These are phyloP conservation scores for Loxodes magnus DNA, from an alignment of 73 alveolate genomes.

Conservation along the genomic window DNA sequence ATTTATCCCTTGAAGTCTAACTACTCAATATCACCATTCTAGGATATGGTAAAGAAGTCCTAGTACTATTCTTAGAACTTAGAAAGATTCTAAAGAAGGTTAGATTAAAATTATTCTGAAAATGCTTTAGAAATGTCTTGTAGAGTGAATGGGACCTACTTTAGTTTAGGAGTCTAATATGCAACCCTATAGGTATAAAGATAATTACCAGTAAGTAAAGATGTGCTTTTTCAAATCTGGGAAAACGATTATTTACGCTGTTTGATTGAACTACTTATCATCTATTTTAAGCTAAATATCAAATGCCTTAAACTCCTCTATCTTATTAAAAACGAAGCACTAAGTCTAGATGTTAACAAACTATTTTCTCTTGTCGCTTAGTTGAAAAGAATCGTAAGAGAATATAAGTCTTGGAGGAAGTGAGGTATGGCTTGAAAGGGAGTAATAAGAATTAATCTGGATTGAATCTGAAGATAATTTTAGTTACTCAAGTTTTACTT, in stretches of 20 bases:
- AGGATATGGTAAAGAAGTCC: neutral
- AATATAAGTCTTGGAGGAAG: slow-evolving; percentile 5
- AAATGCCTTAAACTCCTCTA: slow-evolving; percentile 34
- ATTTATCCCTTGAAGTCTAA: neutral
- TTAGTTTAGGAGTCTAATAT: neutral
- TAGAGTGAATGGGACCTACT: slow-evolving; percentile 2
- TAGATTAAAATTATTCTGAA: neutral
- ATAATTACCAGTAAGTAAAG: slow-evolving; percentile 23
- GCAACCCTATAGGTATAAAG: neutral
- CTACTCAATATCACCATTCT: neutral
- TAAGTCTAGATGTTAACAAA: neutral
- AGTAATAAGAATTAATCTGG: neutral
- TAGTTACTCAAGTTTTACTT: slow-evolving; percentile 3
- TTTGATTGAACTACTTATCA: neutral
- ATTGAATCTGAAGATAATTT: neutral
- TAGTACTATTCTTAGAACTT: neutral
- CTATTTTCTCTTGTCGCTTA: neutral
- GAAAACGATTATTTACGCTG: slow-evolving; percentile 19
- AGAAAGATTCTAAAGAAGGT: slow-evolving; percentile 11
- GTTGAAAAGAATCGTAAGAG: neutral
- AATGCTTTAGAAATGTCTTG: slow-evolving; percentile 5
- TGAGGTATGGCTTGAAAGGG: neutral
- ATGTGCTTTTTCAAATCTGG: slow-evolving; percentile 38
- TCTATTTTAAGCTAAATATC: neutral
- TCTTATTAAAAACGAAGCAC: slow-evolving; percentile 35